Evolutionary conservation across 352 stramenopile species (phyloP).

Genomic region (Phytophthora lateralis): DNA sequence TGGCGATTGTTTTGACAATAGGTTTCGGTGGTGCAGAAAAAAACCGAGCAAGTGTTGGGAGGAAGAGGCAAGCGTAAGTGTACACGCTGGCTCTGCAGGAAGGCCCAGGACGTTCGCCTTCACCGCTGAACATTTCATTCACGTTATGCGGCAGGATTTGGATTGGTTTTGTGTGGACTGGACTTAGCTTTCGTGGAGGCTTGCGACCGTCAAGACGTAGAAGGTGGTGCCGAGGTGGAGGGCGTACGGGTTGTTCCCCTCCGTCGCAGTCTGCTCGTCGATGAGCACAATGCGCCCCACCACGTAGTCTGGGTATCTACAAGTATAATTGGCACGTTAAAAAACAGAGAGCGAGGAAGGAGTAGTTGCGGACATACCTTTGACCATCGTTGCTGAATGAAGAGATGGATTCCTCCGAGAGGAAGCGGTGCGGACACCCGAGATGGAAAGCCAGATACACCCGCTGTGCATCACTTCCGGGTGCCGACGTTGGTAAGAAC

Average conservation of each 20-base stretch:
- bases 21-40: slow-evolving; percentile 28
- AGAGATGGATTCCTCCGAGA: slow-evolving; percentile 89
- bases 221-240: slow-evolving; percentile 82
- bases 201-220: slow-evolving; percentile 87
- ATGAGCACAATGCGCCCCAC: slow-evolving; percentile 88
- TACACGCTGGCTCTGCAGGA: slow-evolving; percentile 34
- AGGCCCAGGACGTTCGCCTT: slow-evolving; percentile 20
- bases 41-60: slow-evolving; percentile 5
- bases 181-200: slow-evolving; percentile 78
- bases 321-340: slow-evolving; percentile 14
- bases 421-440: slow-evolving; percentile 83
- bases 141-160: slow-evolving; percentile 31
- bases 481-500: slow-evolving; percentile 84
- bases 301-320: slow-evolving; percentile 88
- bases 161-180: background rate
- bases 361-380: slow-evolving; percentile 43
- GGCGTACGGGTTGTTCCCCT: slow-evolving; percentile 82
- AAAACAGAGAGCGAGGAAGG: background rate
- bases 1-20: slow-evolving; percentile 9
- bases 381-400: slow-evolving; percentile 86
- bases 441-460: slow-evolving; percentile 90
- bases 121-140: slow-evolving; percentile 40
- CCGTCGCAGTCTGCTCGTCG: slow-evolving; percentile 83
- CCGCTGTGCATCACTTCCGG: slow-evolving; percentile 70
- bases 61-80: slow-evolving; percentile 12